Percentiles rank a stretch among this genome's conserved stretches.
These are phyloP conservation scores for Litchi chinensis DNA, from an alignment of 345 rosid species.

Conservation along the genomic window DNA sequence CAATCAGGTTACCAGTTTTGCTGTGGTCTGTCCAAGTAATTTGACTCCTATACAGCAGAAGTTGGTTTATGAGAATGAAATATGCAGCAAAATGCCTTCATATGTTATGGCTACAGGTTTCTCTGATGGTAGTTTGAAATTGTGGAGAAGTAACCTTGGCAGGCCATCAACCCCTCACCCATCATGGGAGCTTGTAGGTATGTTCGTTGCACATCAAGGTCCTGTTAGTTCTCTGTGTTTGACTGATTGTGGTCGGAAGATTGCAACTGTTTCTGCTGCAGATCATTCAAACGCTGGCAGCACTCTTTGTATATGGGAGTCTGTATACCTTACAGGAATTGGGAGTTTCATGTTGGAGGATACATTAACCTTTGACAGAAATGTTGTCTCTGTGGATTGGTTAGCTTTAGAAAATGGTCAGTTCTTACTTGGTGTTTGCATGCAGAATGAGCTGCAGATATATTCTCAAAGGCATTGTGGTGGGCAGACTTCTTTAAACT, in stretches of 20 bases:
- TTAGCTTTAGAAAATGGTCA: constrained; percentile 64
- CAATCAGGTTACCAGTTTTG: constrained; percentile 66
- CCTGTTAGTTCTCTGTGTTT: constrained; percentile 58
- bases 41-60: constrained; percentile 35
- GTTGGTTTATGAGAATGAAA: constrained; percentile 31
- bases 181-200: constrained; percentile 82
- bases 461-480: constrained; percentile 61
- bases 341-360: constrained; percentile 78
- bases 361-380: constrained; percentile 46
- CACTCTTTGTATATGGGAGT: constrained; percentile 65
- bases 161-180: constrained; percentile 32
- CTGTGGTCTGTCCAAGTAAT: constrained; percentile 53
- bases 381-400: constrained; percentile 69
- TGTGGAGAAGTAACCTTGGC: constrained; percentile 68
- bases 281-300: constrained; percentile 31
- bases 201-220: constrained; percentile 54
- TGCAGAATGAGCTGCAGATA: constrained; percentile 60
- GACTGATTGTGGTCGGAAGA: constrained; percentile 66
- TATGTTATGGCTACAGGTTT: constrained; percentile 84
- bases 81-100: constrained; percentile 41
- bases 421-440: constrained; percentile 72
- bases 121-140: constrained; percentile 75
- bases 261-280: constrained; percentile 58
- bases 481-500: constrained; percentile 38
- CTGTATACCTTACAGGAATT: constrained; percentile 49